Conservation (phyloP, 2,329 filamentous ascomycete genomes). For the Colletotrichum chrysophilum region DNA sequence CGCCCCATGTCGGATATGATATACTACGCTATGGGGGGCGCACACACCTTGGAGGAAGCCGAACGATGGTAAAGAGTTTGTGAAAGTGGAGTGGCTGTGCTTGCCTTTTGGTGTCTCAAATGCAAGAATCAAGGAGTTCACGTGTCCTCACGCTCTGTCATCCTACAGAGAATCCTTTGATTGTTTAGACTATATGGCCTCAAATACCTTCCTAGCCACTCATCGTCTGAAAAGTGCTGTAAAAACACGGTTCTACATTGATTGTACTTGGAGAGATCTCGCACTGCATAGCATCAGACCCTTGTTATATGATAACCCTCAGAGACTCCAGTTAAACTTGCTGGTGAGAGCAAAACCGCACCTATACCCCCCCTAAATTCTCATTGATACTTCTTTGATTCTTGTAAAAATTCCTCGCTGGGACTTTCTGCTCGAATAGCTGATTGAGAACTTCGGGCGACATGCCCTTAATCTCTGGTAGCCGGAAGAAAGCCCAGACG, state of each 20-base stretch:
- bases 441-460: background rate
- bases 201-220: background rate
- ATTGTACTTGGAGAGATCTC: background rate
- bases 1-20: background rate
- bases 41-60: background rate
- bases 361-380: no score
- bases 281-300: background rate
- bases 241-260: background rate
- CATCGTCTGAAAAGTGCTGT: background rate
- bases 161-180: background rate
- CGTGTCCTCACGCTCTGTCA: background rate
- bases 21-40: background rate
- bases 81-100: background rate
- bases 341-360: no score
- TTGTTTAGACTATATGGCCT: no score
- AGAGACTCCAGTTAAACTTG: background rate
- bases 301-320: background rate
- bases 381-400: background rate
- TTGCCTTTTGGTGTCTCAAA: background rate
- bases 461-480: slow-evolving; percentile 46
- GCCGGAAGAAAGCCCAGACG: slow-evolving; percentile 45
- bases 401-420: background rate
- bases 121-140: background rate
- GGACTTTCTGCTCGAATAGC: background rate
- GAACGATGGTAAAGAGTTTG: background rate